These are phyloP conservation scores for Fraxinus velutina DNA, from an alignment of 305 asterid genomes.

Conservation along the genomic window DNA sequence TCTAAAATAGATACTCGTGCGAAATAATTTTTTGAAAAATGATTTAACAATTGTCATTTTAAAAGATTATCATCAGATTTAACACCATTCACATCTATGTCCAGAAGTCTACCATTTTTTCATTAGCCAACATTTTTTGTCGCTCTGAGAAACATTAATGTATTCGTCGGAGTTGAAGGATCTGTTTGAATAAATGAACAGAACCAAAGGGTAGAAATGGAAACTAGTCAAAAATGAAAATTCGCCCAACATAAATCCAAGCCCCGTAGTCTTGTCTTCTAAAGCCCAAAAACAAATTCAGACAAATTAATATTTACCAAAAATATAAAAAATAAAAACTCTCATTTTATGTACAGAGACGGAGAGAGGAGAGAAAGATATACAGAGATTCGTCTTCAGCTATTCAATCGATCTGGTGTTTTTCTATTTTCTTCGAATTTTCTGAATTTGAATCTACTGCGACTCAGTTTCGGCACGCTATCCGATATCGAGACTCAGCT, in stretches of 20 bases:
- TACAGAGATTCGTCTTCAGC: constrained; percentile 72
- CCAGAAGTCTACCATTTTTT: not conserved
- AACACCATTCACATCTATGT: not conserved
- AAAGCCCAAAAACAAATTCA: not conserved
- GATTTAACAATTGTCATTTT: not conserved
- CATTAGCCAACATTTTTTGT: not conserved
- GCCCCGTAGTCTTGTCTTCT: not conserved
- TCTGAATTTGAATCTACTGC: constrained; percentile 25
- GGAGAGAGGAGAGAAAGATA: constrained; percentile 13
- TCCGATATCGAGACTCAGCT: constrained; percentile 40
- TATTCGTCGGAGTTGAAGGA: not conserved
- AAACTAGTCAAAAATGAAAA: not conserved
- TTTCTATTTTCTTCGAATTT: constrained; percentile 18
- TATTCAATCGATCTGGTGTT: constrained; percentile 47
- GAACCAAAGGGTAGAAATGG: not conserved
- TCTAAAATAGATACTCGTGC: not conserved
- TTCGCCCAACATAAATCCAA: not conserved
- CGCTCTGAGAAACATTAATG: not conserved
- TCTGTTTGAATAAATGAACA: not conserved
- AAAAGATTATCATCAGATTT: not conserved
- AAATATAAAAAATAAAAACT: constrained; percentile 1
- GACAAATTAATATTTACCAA: not conserved
- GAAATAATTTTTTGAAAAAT: not conserved
- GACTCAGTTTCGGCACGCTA: constrained; percentile 25
- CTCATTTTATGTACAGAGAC: constrained; percentile 7